Conservation (phyloP, 1,139 yeast species). For the Debaryomyces fabryi region DNA sequence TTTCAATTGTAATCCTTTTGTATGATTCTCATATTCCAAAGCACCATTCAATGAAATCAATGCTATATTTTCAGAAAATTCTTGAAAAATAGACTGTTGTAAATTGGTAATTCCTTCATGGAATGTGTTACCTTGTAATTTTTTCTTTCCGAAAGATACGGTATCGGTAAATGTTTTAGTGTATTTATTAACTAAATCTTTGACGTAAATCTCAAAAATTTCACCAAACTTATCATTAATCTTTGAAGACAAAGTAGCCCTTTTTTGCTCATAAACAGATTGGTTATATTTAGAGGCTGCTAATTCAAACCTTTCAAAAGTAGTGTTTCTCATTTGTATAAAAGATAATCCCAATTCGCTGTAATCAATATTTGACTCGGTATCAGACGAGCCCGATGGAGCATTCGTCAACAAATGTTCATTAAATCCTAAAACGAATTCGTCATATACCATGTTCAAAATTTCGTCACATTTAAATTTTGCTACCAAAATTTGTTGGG, state of each 20-base stretch:
- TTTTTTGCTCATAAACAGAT: slow-evolving; percentile 66
- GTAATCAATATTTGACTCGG: slow-evolving; percentile 29
- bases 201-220: slow-evolving; percentile 41
- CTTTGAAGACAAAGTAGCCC: slow-evolving; percentile 47
- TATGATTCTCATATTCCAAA: slow-evolving; percentile 18
- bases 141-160: slow-evolving; percentile 20
- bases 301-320: slow-evolving; percentile 59
- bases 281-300: slow-evolving; percentile 74
- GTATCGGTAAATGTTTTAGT: slow-evolving; percentile 20
- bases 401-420: slow-evolving; percentile 17
- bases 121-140: slow-evolving; percentile 23
- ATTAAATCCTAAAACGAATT: slow-evolving; percentile 43
- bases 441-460: slow-evolving; percentile 50
- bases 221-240: slow-evolving; percentile 47
- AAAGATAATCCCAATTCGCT: slow-evolving; percentile 45
- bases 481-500: slow-evolving; percentile 94
- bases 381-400: slow-evolving; percentile 13
- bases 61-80: slow-evolving; percentile 19
- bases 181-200: slow-evolving; percentile 21
- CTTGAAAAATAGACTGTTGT: slow-evolving; percentile 15
- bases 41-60: slow-evolving; percentile 29
- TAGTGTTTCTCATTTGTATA: slow-evolving; percentile 42
- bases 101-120: slow-evolving; percentile 18
- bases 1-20: slow-evolving; percentile 21
- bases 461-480: slow-evolving; percentile 95